Base-by-base conservation (phyloP, 129 eudicot genomes). In the Kitagawia praeruptora region DNA sequence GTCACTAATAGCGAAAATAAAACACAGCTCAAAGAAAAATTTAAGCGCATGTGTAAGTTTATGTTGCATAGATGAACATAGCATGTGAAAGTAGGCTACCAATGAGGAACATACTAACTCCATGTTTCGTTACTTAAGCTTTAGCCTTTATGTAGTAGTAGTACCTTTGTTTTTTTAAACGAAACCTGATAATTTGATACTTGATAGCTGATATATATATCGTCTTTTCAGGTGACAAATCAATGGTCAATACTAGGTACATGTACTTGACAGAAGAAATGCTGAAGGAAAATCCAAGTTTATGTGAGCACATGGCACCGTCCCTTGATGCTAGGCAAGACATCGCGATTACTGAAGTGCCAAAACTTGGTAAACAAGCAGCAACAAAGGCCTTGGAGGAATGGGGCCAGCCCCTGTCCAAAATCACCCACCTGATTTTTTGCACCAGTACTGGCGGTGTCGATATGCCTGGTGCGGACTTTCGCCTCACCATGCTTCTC, bases 291-390 rank as follows among this genome's bases (percentile, higher is more conserved):
- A 74, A 83, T 58, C 87, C 87, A 0, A 75, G 42, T 42, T 31
- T 86, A 37, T 81, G 83, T n/a, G 87, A 70, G 18, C 81, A 81
- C 80, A 87, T 83, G 87, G 89, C 85, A 28, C 83, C 89, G 5
- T 87, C 89, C 1, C 85, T 87, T 6, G 89, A 87, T 41, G 86
- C 87, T 39, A 88, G 97, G 11, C 97, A 91, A 23, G 97, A 92
- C 70, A 87, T 92, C 8, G 97, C 86, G 67, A 92, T 89, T 2
- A 88, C 85, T 7, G 94, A 92, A 77, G 88, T 92, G 8, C 97
- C 97, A 0, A 85, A 87, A 64, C 88, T 87, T 0, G 91, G 88
- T 5, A 85, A 85, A 77, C 85, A 85, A 75, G 91, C 88, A 21
- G 91, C 91, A 39, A 74, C 61, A 13, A 84, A 78, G 82, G 87